Percentiles rank a stretch among this genome's conserved stretches.
Conservation (phyloP, 2,329 filamentous ascomycete genomes). For the Fonsecaea pedrosoi region DNA sequence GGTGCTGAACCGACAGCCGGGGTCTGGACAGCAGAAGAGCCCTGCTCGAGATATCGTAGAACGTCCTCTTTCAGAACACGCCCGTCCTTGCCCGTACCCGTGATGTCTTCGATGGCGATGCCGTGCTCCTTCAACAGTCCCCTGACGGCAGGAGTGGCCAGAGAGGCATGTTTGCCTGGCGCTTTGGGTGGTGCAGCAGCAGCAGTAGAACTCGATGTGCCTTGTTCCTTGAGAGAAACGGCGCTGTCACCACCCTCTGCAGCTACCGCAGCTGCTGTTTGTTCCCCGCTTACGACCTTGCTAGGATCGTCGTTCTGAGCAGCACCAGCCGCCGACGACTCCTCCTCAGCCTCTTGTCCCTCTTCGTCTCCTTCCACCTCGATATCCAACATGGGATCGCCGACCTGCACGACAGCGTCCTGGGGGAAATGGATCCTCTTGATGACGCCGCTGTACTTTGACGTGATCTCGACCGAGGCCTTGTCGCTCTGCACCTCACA, state of each 20-base stretch:
- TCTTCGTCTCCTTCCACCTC: constrained; percentile 39
- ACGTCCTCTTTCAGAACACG: constrained; percentile 93
- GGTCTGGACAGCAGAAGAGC: neutral
- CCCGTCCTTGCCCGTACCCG: constrained; percentile 88
- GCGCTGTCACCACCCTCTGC: constrained; percentile 21
- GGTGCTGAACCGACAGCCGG: constrained; percentile 41
- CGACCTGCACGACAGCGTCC: constrained; percentile 94
- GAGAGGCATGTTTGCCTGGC: constrained; percentile 66
- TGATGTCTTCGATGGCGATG: constrained; percentile 77
- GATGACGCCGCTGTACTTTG: constrained; percentile 90
- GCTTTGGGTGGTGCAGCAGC: constrained; percentile 14
- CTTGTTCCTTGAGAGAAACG: constrained; percentile 52
- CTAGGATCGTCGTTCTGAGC: constrained; percentile 22
- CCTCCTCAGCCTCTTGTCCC: constrained; percentile 29
- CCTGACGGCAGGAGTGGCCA: constrained; percentile 91
- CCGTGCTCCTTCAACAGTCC: constrained; percentile 82
- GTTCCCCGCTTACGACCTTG: constrained; percentile 47
- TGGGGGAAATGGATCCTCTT: constrained; percentile 96
- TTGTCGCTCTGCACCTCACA: constrained; percentile 99
- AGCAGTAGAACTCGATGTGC: constrained; percentile 10
- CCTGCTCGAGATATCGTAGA: constrained; percentile 68
- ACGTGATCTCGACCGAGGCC: constrained; percentile 87
- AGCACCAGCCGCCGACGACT: constrained; percentile 62
- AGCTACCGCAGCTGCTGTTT: neutral
- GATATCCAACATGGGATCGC: constrained; percentile 49